Base-by-base conservation (phyloP, 306 rosid species). In the Prunus fruticosa region DNA sequence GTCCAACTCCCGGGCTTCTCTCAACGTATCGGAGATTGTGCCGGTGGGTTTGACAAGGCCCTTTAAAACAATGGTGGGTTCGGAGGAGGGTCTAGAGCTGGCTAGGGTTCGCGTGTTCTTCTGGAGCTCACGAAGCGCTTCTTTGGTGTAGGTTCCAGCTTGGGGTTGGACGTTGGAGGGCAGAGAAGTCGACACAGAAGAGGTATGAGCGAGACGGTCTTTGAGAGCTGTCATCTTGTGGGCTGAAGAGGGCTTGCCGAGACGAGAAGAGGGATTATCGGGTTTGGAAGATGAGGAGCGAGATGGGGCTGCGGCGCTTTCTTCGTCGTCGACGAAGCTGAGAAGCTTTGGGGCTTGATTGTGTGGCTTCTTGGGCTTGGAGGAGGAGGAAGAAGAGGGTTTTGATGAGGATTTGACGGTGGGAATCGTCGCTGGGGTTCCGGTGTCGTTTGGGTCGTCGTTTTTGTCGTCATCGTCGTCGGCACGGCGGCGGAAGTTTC, bases 101-200 rank as follows among this genome's bases (percentile, higher is more conserved):
- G 86, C 93, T 22, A 95, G 85, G 71, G 96, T 95, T 82, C 97
- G 91, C 3, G 98, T 89, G 78, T 92, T 92, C 89, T 95, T 95
- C 90, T 92, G 98, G 16, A 94, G 95, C 82, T 92, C 96, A 3
- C 83, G 96, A 71, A 94, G 97, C 8, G 97, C 88, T 81, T 94
- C 97, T 71, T 84, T 88, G 74, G 98, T 95, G 82, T 95, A 95
- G 22, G 81, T 85, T 13, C 98, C 97, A 9, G 97, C 98, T 79
- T 86, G 97, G 14, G 98, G 98, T 51, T 89, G 96, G 67, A 95
- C 97, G 47, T 92, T 92, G 77, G 97, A 92, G 28, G 88, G 79
- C 2, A 88, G 22, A 12, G 88, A 84, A 63, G 69, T 27, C 22
- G 87, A 38, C 73, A 46, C 61, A 25, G 84, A 71, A 49, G 93